Percentiles rank a stretch among this genome's conserved stretches.
Conservation (phyloP, 2,329 filamentous ascomycete genomes). For the Aspergillus sp. region DNA sequence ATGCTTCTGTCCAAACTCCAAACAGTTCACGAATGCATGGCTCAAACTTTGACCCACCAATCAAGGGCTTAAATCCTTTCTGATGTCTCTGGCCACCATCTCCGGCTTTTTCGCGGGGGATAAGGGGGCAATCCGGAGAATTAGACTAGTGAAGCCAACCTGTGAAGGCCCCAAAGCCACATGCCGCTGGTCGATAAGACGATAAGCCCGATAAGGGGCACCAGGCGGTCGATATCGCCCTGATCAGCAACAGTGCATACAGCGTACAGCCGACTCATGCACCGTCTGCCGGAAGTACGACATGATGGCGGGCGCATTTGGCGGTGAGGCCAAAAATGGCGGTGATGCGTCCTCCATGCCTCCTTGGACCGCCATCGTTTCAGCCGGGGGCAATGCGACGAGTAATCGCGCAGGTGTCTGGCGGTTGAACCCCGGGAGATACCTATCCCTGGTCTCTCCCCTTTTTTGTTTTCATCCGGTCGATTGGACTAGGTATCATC, state of each 20-base stretch:
- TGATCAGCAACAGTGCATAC: not conserved
- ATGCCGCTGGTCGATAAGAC: slow-evolving; percentile 14
- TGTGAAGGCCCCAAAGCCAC: slow-evolving; percentile 7
- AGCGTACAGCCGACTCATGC: not conserved
- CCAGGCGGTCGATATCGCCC: slow-evolving; percentile 2
- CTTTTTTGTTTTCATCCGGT: slow-evolving; percentile 1
- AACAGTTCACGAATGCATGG: not conserved
- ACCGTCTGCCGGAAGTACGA: not conserved
- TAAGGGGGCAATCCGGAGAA: slow-evolving; percentile 19
- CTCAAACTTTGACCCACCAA: not conserved
- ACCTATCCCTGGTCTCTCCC: slow-evolving; percentile 9
- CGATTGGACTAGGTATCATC: no score
- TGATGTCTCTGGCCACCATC: slow-evolving; percentile 8
- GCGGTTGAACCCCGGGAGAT: slow-evolving; percentile 3
- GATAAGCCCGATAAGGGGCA: slow-evolving; percentile 14
- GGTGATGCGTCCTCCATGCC: slow-evolving; percentile 15
- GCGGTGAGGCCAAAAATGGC: slow-evolving; percentile 18
- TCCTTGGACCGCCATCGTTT: slow-evolving; percentile 16
- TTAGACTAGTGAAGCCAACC: slow-evolving; percentile 7
- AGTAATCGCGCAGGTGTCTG: slow-evolving; percentile 2
- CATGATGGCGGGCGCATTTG: not conserved
- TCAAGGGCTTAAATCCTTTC: slow-evolving; percentile 3
- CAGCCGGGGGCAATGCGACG: slow-evolving; percentile 13
- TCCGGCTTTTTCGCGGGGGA: slow-evolving; percentile 26
- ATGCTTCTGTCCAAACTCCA: not conserved